These are phyloP conservation scores for Vigna nakashimae DNA, from an alignment of 306 rosid species.

Conservation along the genomic window DNA sequence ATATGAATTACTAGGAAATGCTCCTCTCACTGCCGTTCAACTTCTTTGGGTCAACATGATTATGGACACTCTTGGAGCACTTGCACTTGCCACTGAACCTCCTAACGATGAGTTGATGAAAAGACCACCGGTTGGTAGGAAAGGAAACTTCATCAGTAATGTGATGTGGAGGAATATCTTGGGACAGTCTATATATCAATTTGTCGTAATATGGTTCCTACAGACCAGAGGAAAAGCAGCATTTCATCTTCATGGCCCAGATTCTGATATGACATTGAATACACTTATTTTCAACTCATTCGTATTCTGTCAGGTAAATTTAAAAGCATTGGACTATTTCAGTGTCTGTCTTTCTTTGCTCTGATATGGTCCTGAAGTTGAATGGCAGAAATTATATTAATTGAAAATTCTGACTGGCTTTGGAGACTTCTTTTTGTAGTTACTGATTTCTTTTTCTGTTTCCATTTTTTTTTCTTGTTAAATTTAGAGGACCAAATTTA, in stretches of 20 bases:
- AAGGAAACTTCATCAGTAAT: slow-evolving; percentile 91
- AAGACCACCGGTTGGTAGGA: slow-evolving; percentile 93
- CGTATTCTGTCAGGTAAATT: slow-evolving; percentile 94
- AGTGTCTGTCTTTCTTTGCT: not conserved
- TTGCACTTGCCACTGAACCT: slow-evolving; percentile 97
- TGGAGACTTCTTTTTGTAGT: not conserved
- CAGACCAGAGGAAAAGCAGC: slow-evolving; percentile 84
- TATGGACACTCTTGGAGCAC: slow-evolving; percentile 99
- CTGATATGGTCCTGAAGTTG: slow-evolving; percentile 19
- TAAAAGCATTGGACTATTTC: slow-evolving; percentile 35
- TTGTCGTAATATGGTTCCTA: slow-evolving; percentile 83
- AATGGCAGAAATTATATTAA: slow-evolving; percentile 11
- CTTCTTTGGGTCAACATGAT: slow-evolving; percentile 99
- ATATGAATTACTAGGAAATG: slow-evolving; percentile 63
- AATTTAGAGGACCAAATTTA: not conserved
- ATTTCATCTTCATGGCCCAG: slow-evolving; percentile 75
- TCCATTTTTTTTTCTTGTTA: slow-evolving; percentile 19
- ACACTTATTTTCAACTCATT: slow-evolving; percentile 95
- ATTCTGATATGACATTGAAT: slow-evolving; percentile 76
- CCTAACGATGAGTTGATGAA: slow-evolving; percentile 90
- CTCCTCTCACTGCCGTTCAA: slow-evolving; percentile 99
- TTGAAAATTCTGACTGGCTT: slow-evolving; percentile 18
- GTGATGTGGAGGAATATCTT: slow-evolving; percentile 99
- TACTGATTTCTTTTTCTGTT: slow-evolving; percentile 13
- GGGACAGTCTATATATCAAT: slow-evolving; percentile 91